Evolutionary conservation across 805 yeast species (phyloP).

Genomic region (Candida golubevii): DNA sequence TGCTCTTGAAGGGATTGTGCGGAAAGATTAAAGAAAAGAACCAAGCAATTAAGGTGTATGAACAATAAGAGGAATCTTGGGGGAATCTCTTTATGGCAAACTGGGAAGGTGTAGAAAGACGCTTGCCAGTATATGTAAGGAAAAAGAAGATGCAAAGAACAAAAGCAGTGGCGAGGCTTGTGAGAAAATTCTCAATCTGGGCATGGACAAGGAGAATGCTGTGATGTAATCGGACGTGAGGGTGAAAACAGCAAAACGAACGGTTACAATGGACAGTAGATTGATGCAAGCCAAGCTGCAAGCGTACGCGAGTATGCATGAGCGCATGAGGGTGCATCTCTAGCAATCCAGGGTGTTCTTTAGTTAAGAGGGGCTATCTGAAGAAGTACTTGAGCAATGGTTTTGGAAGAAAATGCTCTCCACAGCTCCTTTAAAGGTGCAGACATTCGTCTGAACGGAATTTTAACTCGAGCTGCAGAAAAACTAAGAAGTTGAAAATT

Average conservation of each 20-base stretch:
- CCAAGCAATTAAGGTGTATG: too few species aligned
- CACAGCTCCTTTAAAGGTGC: background rate
- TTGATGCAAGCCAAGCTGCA: conserved; percentile 7
- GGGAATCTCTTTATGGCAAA: background rate
- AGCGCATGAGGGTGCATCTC: conserved; percentile 1
- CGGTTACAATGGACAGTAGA: background rate
- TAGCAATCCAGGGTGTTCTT: background rate
- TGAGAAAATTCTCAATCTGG: background rate
- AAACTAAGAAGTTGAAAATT: background rate
- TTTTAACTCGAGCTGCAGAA: background rate
- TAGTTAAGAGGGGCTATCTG: background rate
- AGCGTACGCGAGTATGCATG: conserved; percentile 2
- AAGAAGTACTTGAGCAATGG: background rate
- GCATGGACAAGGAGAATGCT: background rate
- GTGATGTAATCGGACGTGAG: conserved; percentile 3
- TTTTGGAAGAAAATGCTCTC: background rate
- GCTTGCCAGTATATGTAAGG: background rate
- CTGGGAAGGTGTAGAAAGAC: conserved; percentile 1
- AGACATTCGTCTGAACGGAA: background rate
- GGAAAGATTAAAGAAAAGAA: too few species aligned
- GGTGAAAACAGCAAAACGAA: conserved; percentile 1
- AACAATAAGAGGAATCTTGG: too few species aligned
- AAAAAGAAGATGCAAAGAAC: background rate
- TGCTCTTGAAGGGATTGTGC: too few species aligned
- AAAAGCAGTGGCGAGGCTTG: background rate